These are phyloP conservation scores for Kalanchoe fedtschenkoi DNA, from an alignment of 164 flowering plant species.

Conservation along the genomic window DNA sequence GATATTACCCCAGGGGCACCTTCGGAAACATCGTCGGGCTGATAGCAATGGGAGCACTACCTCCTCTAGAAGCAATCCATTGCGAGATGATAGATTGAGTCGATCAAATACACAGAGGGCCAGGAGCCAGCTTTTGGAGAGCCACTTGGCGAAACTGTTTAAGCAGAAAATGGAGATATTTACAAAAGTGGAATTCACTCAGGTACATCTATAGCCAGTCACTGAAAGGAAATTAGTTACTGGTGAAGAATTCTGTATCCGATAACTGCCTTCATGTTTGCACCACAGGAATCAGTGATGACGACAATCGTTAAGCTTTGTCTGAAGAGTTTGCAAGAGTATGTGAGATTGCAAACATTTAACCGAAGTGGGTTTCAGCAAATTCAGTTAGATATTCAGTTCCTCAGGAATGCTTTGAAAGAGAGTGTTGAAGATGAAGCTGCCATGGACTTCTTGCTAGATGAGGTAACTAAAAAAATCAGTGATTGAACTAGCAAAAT, in stretches of 20 bases:
- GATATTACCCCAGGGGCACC: conserved; percentile 56
- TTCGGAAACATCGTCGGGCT: conserved; percentile 62
- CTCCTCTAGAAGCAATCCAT: conserved; percentile 85
- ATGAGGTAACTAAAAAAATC: conserved; percentile 48
- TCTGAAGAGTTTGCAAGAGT: conserved; percentile 91
- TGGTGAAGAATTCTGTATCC: not conserved
- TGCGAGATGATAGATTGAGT: conserved; percentile 59
- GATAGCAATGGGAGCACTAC: conserved; percentile 90
- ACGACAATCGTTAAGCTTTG: conserved; percentile 68
- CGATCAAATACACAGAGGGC: conserved; percentile 75
- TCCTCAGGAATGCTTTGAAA: conserved; percentile 57
- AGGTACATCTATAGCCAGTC: conserved; percentile 31
- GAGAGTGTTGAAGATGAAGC: conserved; percentile 82
- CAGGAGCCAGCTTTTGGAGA: conserved; percentile 92
- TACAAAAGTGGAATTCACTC: conserved; percentile 85
- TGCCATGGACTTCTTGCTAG: conserved; percentile 78
- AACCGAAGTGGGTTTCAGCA: conserved; percentile 98
- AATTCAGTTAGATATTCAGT: conserved; percentile 92
- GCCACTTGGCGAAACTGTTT: conserved; percentile 89
- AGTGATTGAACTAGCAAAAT: not conserved
- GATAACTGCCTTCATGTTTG: conserved; percentile 10
- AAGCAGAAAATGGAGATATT: conserved; percentile 96
- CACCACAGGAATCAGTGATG: conserved; percentile 69
- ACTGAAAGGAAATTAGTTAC: not conserved
- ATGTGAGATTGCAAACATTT: conserved; percentile 83